phyloP scores from a whole-genome alignment of 768 basidiomycete genomes.

The Pleurotus ostreatus region DNA sequence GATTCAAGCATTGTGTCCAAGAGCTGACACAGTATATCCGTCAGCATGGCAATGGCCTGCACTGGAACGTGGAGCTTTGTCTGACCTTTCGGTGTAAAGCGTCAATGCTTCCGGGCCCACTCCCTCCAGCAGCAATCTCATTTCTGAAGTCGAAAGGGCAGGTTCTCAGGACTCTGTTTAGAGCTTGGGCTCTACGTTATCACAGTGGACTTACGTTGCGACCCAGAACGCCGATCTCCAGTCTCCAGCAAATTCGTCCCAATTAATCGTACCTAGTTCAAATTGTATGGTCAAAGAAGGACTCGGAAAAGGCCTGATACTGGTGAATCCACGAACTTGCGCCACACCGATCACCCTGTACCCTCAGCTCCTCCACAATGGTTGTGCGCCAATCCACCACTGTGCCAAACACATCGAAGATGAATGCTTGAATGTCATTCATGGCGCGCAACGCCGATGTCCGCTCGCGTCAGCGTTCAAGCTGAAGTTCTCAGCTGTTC shows the following conservation, averaged over 20 bases:
- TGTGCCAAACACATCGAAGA: constrained; percentile 31
- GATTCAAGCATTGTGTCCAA: constrained; percentile 50
- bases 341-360: not conserved
- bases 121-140: constrained; percentile 37
- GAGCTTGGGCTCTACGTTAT: too few relatives aligned
- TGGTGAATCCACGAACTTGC: not conserved
- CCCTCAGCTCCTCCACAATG: constrained; percentile 12
- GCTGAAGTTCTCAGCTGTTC: too few relatives aligned
- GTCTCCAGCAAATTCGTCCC: constrained; percentile 32
- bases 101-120: constrained; percentile 50
- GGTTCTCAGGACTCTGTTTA: too few relatives aligned
- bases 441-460: not conserved
- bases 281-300: too few relatives aligned
- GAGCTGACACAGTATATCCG: constrained; percentile 32
- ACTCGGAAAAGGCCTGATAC: too few relatives aligned
- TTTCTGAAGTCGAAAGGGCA: constrained; percentile 23
- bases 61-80: not conserved
- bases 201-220: constrained; percentile 21
- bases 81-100: constrained; percentile 50
- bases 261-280: constrained; percentile 14
- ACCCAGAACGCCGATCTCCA: constrained; percentile 38
- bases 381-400: constrained; percentile 24
- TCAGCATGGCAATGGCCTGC: not conserved
- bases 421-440: constrained; percentile 21
- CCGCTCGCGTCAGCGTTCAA: too few relatives aligned